Base-by-base conservation (phyloP, 1,139 yeast genomes). In the Candida tropicalis region DNA sequence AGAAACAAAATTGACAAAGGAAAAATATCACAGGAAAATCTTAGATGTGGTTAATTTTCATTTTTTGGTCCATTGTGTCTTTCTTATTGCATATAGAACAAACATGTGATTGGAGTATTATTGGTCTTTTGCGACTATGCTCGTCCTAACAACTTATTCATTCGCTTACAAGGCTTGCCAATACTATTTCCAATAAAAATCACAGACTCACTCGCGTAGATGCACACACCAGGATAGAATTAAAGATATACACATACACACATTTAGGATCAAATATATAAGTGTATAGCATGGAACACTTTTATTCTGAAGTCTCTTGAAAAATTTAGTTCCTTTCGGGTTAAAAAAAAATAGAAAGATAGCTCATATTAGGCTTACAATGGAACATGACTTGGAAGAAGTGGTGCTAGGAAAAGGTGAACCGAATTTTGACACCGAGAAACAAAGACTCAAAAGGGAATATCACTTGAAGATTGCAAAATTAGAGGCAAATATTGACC, bases 401-500 rank as follows among this genome's bases (percentile, higher is more conserved):
- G 29, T 23, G 16, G 24, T 36, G n/a, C 37, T 16, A 15, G 23
- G 18, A 11, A 39, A 40, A 15, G 13, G 29, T 12, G 43, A 27
- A 10, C 38, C 32, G 17, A 26, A 32, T 20, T 17, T 33, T 12
- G 5, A 10, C 11, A 26, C 18, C 31, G 38, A 37, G 12, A 36
- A 36, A 33, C 20, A 10, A 18, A 41, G 29, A 33, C 28, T 37
- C 11, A 40, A 41, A 33, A 26, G 31, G 7, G 9, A 36, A 24
- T 40, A 39, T 31, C 24, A 16, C 15, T 3, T 7, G 3, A 40
- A 25, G 26, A 15, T 36, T 18, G 26, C 24, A n/a, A 33, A 36
- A 26, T 36, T 40, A 12, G 43, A 36, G 18, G 20, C 29, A 13
- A 36, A 40, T 26, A 15, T 40, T 13, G 35, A 40, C 16, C 13